phyloP scores from a whole-genome alignment of 2,329 filamentous ascomycete species.

The Cladosporium sp. region DNA sequence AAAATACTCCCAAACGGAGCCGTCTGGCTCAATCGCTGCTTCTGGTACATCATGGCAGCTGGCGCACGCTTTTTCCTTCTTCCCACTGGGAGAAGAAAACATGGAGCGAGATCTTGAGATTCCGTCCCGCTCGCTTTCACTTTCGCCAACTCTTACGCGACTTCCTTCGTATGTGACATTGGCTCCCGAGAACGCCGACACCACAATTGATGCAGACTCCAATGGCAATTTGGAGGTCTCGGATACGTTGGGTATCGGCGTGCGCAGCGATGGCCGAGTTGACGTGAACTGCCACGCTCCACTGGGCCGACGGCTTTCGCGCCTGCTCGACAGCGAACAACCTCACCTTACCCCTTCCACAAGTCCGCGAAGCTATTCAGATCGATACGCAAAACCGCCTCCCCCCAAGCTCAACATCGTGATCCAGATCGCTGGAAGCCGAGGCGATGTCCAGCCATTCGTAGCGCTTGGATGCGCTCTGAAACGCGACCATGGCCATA shows the following conservation, averaged over 20 bases:
- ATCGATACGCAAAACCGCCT: background rate
- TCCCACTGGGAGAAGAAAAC: no score
- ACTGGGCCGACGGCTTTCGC: constrained; percentile 3
- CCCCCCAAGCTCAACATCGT: constrained; percentile 53
- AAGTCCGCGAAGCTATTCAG: background rate
- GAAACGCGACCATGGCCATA: constrained; percentile 60
- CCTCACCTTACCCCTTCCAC: background rate
- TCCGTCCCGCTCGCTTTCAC: background rate
- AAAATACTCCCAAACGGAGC: no score
- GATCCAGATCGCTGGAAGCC: constrained; percentile 67
- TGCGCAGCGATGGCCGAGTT: background rate
- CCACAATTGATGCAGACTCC: background rate
- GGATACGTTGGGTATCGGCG: background rate
- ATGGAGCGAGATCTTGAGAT: no score
- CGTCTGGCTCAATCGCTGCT: no score
- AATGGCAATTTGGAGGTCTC: no score
- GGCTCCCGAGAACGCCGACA: background rate
- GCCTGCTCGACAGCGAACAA: background rate
- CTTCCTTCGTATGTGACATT: background rate
- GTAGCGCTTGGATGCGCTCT: constrained; percentile 63
- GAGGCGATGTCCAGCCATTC: constrained; percentile 72
- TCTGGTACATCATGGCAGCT: no score
- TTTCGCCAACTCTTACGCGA: background rate
- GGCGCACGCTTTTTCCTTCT: no score
- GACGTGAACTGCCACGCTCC: constrained; percentile 2